Evolutionary conservation across 2,329 filamentous ascomycete species (phyloP).

Genomic region (Sporothrix globosa): DNA sequence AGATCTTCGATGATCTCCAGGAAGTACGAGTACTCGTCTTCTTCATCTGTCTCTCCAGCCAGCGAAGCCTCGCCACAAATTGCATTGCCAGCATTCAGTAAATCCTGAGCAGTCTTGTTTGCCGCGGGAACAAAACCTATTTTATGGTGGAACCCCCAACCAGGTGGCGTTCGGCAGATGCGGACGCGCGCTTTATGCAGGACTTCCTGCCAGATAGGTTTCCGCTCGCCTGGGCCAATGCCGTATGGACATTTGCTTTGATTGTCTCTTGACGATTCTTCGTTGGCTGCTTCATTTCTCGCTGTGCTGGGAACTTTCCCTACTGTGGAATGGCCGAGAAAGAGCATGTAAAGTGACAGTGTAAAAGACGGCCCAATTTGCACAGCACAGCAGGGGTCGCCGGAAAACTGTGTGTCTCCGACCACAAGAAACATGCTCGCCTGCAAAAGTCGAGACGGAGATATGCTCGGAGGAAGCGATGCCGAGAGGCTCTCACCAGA

Average conservation of each 20-base stretch:
- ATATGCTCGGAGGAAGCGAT: slow-evolving; percentile 77
- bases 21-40: slow-evolving; percentile 71
- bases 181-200: slow-evolving; percentile 90
- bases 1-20: slow-evolving; percentile 82
- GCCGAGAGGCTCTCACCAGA: slow-evolving; percentile 87
- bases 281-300: neutral
- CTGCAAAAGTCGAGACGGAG: slow-evolving; percentile 86
- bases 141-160: slow-evolving; percentile 50
- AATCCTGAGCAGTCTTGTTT: no score
- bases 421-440: slow-evolving; percentile 88
- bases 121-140: slow-evolving; percentile 41
- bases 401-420: slow-evolving; percentile 80
- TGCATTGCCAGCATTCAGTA: neutral
- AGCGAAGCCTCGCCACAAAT: no score
- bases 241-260: slow-evolving; percentile 45
- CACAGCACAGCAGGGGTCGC: slow-evolving; percentile 64
- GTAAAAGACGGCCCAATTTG: slow-evolving; percentile 88
- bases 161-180: slow-evolving; percentile 70
- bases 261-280: neutral
- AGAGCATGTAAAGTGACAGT: slow-evolving; percentile 93
- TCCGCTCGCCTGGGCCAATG: slow-evolving; percentile 59
- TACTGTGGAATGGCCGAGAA: slow-evolving; percentile 67
- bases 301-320: neutral
- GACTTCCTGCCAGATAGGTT: slow-evolving; percentile 90
- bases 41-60: neutral